These are phyloP conservation scores for Tuber indicum DNA, from an alignment of 495 filamentous ascomycete genomes.

Conservation along the genomic window DNA sequence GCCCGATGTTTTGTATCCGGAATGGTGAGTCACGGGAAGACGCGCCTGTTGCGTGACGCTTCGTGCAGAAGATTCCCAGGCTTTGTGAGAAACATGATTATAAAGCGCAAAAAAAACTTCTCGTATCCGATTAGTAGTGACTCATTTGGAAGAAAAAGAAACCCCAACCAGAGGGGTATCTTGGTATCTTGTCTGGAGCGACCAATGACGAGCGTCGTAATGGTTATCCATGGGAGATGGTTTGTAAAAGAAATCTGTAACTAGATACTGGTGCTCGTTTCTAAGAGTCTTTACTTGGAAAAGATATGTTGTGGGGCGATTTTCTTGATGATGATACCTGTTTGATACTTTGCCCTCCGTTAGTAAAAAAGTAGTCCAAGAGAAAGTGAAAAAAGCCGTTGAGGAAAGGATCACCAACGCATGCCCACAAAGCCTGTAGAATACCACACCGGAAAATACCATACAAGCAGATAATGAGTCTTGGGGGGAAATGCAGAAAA, in stretches of 20 bases:
- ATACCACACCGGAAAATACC: neutral
- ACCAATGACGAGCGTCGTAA: neutral
- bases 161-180: neutral
- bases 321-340: neutral
- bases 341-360: neutral
- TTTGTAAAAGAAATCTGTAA: neutral
- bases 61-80: neutral
- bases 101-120: neutral
- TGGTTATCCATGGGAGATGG: neutral
- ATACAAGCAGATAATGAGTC: neutral
- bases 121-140: neutral
- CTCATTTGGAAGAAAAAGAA: neutral
- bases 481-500: neutral
- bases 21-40: neutral
- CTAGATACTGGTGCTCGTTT: neutral
- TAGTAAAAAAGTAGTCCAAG: neutral
- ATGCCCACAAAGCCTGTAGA: neutral
- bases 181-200: neutral
- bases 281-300: neutral
- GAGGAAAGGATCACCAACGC: neutral
- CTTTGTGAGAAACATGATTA: neutral
- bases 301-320: neutral
- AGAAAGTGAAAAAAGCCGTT: neutral
- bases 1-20: neutral
- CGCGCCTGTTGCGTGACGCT: neutral